Evolutionary conservation across 2,329 filamentous ascomycete species (phyloP).

Genomic region (Penicillium paneum): DNA sequence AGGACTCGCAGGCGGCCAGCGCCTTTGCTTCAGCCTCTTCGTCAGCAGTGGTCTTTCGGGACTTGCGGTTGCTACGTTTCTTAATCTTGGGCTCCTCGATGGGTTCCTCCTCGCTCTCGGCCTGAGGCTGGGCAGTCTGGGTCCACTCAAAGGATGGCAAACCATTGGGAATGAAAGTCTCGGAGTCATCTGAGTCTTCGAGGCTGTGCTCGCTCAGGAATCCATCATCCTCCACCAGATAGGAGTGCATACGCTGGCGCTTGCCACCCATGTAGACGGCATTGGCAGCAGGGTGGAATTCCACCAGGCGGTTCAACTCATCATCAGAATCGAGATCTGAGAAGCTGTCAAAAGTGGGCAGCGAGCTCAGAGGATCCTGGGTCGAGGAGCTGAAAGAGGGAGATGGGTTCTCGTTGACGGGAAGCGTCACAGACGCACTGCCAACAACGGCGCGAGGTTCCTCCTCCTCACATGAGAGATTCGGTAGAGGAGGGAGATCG

Average conservation of each 20-base stretch:
- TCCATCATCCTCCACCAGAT: conserved; percentile 70
- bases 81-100: conserved; percentile 50
- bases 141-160: conserved; percentile 61
- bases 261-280: conserved; percentile 61
- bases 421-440: conserved; percentile 37
- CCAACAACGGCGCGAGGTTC: conserved; percentile 37
- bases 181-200: conserved; percentile 69
- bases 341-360: conserved; percentile 77
- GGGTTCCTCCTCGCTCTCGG: conserved; percentile 44
- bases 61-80: conserved; percentile 40
- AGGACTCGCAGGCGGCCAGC: conserved; percentile 10
- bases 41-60: conserved; percentile 44
- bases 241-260: conserved; percentile 69
- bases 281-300: conserved; percentile 61
- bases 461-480: conserved; percentile 50
- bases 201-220: conserved; percentile 75
- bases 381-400: conserved; percentile 41
- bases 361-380: conserved; percentile 54
- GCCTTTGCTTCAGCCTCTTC: conserved; percentile 47
- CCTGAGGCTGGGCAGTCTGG: conserved; percentile 21
- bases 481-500: conserved; percentile 60
- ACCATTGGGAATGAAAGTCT: conserved; percentile 58
- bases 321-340: conserved; percentile 90
- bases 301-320: conserved; percentile 74
- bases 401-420: conserved; percentile 37